Conservation (phyloP, 2,329 filamentous ascomycete genomes). For the Cytospora mali region DNA sequence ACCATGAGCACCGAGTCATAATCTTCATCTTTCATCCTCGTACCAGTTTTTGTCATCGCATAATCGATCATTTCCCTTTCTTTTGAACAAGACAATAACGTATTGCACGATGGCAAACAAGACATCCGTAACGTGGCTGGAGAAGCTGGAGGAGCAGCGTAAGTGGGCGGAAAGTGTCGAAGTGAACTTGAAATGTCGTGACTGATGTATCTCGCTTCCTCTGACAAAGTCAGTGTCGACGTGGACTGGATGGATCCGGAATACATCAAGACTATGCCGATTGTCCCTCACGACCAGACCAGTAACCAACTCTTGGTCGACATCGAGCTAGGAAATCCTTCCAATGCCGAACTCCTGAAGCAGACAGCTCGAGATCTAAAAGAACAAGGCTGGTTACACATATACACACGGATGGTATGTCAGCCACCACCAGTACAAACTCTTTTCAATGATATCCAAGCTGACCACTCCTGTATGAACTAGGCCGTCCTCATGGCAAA, state of each 20-base stretch:
- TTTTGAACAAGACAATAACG: not conserved
- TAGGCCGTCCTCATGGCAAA: conserved; percentile 47
- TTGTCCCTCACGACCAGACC: conserved; percentile 51
- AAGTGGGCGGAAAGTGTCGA: conserved; percentile 25
- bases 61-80: not conserved
- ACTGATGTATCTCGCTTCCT: not conserved
- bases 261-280: conserved; percentile 47
- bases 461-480: not conserved
- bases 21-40: no score
- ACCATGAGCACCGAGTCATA: no score
- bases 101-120: not conserved
- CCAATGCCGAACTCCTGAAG: conserved; percentile 46
- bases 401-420: conserved; percentile 47
- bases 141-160: conserved; percentile 47
- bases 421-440: not conserved
- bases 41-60: no score
- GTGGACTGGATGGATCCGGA: conserved; percentile 56
- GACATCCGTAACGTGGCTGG: conserved; percentile 41
- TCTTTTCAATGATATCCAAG: not conserved
- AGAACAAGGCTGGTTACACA: conserved; percentile 48
- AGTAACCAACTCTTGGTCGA: conserved; percentile 54
- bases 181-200: not conserved
- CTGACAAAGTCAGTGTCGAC: conserved; percentile 49
- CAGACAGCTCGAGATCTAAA: conserved; percentile 48
- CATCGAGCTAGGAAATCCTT: conserved; percentile 47